phyloP scores from a whole-genome alignment of 768 basidiomycete genomes.

The Boletus pseudopeckii region DNA sequence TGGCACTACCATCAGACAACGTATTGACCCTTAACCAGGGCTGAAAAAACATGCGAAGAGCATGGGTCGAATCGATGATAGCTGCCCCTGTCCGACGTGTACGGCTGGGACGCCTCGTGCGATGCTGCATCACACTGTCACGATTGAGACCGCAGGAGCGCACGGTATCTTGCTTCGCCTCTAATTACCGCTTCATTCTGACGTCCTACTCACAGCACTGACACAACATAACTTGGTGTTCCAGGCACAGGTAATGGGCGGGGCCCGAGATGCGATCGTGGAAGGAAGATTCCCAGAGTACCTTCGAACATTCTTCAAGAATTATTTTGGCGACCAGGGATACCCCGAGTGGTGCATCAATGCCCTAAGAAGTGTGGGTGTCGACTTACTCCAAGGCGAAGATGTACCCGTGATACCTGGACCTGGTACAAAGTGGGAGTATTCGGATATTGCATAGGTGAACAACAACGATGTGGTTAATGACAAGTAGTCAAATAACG shows the following conservation, averaged over 20 bases:
- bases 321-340: conserved; percentile 72
- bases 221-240: conserved; percentile 84
- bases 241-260: conserved; percentile 86
- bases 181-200: conserved; percentile 19
- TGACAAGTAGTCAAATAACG: conserved; percentile 3
- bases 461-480: not conserved
- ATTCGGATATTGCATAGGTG: conserved; percentile 42
- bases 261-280: conserved; percentile 77
- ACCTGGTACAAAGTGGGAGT: conserved; percentile 78
- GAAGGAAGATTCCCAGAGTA: conserved; percentile 76
- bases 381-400: conserved; percentile 67
- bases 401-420: conserved; percentile 54
- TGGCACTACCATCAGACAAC: not conserved
- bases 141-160: conserved; percentile 81
- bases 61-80: conserved; percentile 66
- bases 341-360: conserved; percentile 90
- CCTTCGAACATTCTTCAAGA: conserved; percentile 68
- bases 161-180: conserved; percentile 52
- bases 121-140: conserved; percentile 69
- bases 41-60: conserved; percentile 70
- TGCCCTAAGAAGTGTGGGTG: conserved; percentile 76
- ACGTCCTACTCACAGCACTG: conserved; percentile 47
- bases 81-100: conserved; percentile 89
- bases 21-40: conserved; percentile 19
- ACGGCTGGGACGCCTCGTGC: conserved; percentile 62